Base-by-base conservation (phyloP, 164 flowering plant genomes). In the Nymphaea thermarum region DNA sequence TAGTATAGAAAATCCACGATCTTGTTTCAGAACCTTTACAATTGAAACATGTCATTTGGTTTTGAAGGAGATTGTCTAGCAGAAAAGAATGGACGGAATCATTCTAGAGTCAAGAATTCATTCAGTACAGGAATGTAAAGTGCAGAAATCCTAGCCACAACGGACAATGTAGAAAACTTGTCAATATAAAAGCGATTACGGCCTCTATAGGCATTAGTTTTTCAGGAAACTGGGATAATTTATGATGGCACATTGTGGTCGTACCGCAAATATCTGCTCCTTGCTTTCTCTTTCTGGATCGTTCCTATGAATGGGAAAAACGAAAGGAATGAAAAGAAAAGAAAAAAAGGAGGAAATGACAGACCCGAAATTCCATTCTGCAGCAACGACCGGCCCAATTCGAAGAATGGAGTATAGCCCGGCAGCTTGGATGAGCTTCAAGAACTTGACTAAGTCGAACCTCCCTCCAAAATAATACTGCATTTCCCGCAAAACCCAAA, bases 281-380 rank as follows among this genome's bases (percentile, higher is more conserved):
- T 47, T 4, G 55, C 12, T 5, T 12, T 25, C 11, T 7, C 3
- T 47, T 47, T 47, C 55, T 12, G 55, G 55, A 47, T 6, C 55
- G 12, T 6, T 64, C 43, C 45, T 41, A n/a, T 14, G 42, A 3
- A 36, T 10, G 51, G 44, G 16, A 55, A 6, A 16, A 44, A 4
- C 4, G 61, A 5, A 47, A 47, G 12, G 55, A 47, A 6, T 2
- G 55, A 47, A 47, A 47, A 12, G 55, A 43, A 71, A 63, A 7
- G 17, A 5, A 6, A 59, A 64, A 43, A 44, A 65, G 43, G 5
- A 25, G 62, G 6, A 53, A 18, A 8, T 64, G 0, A 73, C 67
- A 64, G 25, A 95, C 98, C 99, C 99, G 74, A 71, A 95, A 79
- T 88, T 87, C 93, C 94, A 95, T 74, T 95, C 98, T 4, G 99